Evolutionary conservation across 2,329 filamentous ascomycete genomes (phyloP).

Genomic region (Cladosporium sp.): DNA sequence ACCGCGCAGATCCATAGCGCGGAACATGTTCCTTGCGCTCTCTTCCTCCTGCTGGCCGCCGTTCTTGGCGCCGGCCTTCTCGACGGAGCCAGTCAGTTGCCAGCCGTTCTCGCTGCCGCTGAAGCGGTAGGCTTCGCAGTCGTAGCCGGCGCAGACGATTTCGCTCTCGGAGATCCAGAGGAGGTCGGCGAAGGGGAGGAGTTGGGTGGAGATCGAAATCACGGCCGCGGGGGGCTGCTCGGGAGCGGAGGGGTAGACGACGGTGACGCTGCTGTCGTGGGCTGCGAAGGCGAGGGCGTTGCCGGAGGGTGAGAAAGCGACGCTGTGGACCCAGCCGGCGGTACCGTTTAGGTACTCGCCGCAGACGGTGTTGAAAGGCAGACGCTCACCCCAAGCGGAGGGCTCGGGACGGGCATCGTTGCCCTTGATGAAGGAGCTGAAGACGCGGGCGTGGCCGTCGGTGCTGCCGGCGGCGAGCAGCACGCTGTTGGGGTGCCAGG

Average conservation of each 20-base stretch:
- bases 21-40: constrained; percentile 96
- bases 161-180: constrained; percentile 91
- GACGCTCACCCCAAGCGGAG: constrained; percentile 87
- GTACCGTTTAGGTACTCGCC: constrained; percentile 96
- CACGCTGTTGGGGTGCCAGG: constrained; percentile 97
- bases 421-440: constrained; percentile 95
- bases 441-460: constrained; percentile 91
- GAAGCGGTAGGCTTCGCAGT: constrained; percentile 87
- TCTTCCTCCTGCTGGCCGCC: constrained; percentile 70
- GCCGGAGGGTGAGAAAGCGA: constrained; percentile 89
- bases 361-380: constrained; percentile 98
- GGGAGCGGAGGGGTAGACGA: constrained; percentile 89
- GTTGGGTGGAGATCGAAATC: constrained; percentile 83
- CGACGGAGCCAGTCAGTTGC: constrained; percentile 79
- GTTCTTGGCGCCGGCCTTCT: constrained; percentile 54
- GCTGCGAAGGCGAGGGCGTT: constrained; percentile 91
- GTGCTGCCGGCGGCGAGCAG: constrained; percentile 94
- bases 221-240: constrained; percentile 91
- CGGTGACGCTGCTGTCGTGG: constrained; percentile 94
- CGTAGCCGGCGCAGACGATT: constrained; percentile 92
- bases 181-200: constrained; percentile 88
- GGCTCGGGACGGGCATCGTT: constrained; percentile 84
- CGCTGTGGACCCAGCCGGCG: constrained; percentile 93
- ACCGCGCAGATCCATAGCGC: constrained; percentile 97
- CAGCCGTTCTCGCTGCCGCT: constrained; percentile 77